Evolutionary conservation across 176 grass and related monocot species (phyloP).

Genomic region (Rhipidocladum racemiflorum): DNA sequence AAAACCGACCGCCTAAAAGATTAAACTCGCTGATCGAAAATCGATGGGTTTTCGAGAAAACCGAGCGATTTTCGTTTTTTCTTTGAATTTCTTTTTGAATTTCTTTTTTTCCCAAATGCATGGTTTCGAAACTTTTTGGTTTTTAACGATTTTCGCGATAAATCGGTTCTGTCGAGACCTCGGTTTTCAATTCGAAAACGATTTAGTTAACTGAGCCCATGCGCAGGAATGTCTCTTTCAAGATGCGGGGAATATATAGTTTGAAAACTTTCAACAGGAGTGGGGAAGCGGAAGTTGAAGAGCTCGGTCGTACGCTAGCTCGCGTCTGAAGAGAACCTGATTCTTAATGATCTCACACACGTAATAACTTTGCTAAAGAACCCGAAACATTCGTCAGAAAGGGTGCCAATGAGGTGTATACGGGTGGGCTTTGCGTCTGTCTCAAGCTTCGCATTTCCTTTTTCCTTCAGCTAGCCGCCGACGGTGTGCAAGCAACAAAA

Average conservation of each 20-base stretch:
- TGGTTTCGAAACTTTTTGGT: too few relatives aligned
- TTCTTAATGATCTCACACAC: not conserved
- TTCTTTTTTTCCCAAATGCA: too few relatives aligned
- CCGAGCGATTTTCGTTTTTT: too few relatives aligned
- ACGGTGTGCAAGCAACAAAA: not conserved
- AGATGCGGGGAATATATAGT: slow-evolving; percentile 10
- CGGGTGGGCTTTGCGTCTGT: slow-evolving; percentile 7
- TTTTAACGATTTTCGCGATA: too few relatives aligned
- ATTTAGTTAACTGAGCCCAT: too few relatives aligned
- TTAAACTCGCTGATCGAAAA: too few relatives aligned
- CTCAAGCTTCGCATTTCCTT: not conserved
- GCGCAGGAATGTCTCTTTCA: not conserved
- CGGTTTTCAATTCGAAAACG: too few relatives aligned
- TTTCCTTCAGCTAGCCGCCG: slow-evolving; percentile 4
- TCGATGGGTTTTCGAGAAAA: too few relatives aligned
- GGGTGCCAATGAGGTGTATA: not conserved
- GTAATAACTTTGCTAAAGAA: not conserved
- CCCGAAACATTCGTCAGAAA: not conserved
- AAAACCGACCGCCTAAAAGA: too few relatives aligned
- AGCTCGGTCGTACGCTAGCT: not conserved
- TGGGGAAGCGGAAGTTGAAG: not conserved
- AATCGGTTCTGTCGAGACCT: too few relatives aligned
- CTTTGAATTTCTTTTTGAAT: too few relatives aligned
- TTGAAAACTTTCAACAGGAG: slow-evolving; percentile 4
- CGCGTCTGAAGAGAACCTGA: slow-evolving; percentile 19